Evolutionary conservation across 768 basidiomycete species (phyloP), one percentile per base, ranked within the genome.

Genomic region (Boletellus ananas): DNA sequence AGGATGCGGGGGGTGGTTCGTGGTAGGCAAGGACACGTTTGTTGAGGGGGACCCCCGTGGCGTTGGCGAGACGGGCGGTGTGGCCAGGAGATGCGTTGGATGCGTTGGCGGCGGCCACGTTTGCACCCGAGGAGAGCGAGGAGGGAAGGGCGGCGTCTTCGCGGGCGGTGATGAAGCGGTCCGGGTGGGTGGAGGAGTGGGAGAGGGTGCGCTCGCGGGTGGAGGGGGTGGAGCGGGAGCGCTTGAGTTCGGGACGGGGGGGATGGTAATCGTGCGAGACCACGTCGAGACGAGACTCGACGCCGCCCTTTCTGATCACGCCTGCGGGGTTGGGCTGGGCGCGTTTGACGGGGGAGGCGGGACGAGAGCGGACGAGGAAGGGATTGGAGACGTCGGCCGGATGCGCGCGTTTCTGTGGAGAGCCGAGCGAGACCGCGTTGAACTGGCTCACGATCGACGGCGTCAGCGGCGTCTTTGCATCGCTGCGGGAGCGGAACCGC

Each of bases 21-120:
- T 91, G 87, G 68, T 93, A 96, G 6, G 88, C 85, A 7, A 96
- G 79, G 44, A 96, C 86, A 31, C 93, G 86, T 20, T 85, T 81
- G 60, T 86, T 88, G 45, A 88, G 67, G 10, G 85, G 83, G 13
- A 92, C 78, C 18, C 88, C 89, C 0, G 87, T 79, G 1, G 90
- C 89, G 1, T 78, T 83, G 6, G 80, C 85, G 17, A 92, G 78
- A 35, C 90, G 80, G 11, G 87, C 85, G 0, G 88, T 87, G 61
- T 91, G 90, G 0, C 83, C 80, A 1, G 88, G 88, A 0, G 89
- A 90, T 12, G 77, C 72, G 1, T 77, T 72, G 37, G 76, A 72
- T 0, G 81, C 47, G 11, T 43, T 56, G 38, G 56, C 57, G 0
- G 61, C 33, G 4, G 58, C 54, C 3, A 53, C 42, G 70, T 63